Conservation (phyloP, 2,329 filamentous ascomycete species). For the Penicillium frequentans region DNA sequence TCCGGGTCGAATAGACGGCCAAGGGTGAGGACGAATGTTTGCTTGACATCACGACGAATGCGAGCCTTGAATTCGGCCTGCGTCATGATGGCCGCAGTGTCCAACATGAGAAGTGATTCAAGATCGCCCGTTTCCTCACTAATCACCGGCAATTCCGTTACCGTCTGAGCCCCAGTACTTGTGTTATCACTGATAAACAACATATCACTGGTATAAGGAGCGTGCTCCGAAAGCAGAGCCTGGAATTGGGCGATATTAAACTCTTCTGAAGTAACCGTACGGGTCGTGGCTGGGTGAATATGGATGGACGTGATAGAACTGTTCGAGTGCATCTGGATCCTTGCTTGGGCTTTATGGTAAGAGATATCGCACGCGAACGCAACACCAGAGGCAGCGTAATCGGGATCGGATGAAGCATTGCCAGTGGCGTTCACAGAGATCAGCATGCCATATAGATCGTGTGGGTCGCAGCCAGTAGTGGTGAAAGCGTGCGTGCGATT, state of each 20-base stretch:
- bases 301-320: conserved; percentile 31
- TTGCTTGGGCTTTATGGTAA: conserved; percentile 30
- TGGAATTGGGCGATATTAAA: conserved; percentile 36
- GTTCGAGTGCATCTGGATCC: conserved; percentile 34
- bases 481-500: conserved; percentile 23
- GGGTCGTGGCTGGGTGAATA: conserved; percentile 19
- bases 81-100: conserved; percentile 31
- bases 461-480: conserved; percentile 26
- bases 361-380: conserved; percentile 34
- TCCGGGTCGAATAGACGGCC: conserved; percentile 34
- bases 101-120: conserved; percentile 29
- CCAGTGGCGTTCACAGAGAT: conserved; percentile 30
- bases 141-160: conserved; percentile 34
- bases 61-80: conserved; percentile 27
- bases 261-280: conserved; percentile 16
- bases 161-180: conserved; percentile 25
- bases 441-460: conserved; percentile 35
- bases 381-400: conserved; percentile 26
- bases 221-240: conserved; percentile 29
- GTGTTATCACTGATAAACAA: conserved; percentile 31
- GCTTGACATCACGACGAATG: conserved; percentile 28
- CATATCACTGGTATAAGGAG: conserved; percentile 36
- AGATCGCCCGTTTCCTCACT: conserved; percentile 32
- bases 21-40: conserved; percentile 32
- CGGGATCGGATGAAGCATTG: neutral